These are phyloP conservation scores for Podila verticillata DNA, from an alignment of 192 early-diverging fungal species.

Conservation along the genomic window DNA sequence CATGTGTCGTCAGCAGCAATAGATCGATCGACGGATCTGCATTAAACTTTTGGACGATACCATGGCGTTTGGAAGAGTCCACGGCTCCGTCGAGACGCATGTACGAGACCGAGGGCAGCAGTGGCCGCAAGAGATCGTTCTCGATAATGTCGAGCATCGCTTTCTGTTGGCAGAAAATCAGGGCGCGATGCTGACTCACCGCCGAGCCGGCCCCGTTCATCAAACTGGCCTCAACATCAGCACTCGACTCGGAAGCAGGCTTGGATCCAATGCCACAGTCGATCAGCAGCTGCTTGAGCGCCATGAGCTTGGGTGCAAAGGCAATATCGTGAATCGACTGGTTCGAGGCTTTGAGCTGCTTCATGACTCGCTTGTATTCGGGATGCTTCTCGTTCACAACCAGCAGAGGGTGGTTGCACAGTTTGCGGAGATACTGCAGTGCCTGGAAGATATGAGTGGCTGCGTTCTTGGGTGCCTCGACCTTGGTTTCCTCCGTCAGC, in stretches of 20 bases:
- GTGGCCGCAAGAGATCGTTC: constrained; percentile 81
- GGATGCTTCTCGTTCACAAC: constrained; percentile 93
- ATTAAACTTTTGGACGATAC: constrained; percentile 95
- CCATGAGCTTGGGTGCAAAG: constrained; percentile 92
- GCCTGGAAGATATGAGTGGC: constrained; percentile 97
- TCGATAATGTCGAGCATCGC: constrained; percentile 98
- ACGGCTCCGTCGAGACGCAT: constrained; percentile 94
- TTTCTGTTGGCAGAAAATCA: constrained; percentile 97
- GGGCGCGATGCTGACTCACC: constrained; percentile 88
- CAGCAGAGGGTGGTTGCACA: constrained; percentile 95
- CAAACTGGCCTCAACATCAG: constrained; percentile 50
- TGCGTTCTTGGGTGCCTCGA: constrained; percentile 19
- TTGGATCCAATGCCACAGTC: constrained; percentile 95
- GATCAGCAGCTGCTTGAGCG: constrained; percentile 88
- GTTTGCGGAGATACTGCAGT: constrained; percentile 92
- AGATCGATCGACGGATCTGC: constrained; percentile 95
- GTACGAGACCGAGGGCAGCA: constrained; percentile 91
- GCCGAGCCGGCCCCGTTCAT: constrained; percentile 52
- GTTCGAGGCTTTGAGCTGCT: constrained; percentile 63
- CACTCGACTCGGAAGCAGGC: constrained; percentile 60
- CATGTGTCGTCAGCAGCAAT: constrained; percentile 93
- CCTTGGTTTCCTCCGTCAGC: constrained; percentile 56
- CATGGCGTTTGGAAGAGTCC: constrained; percentile 84
- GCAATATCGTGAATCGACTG: constrained; percentile 73
- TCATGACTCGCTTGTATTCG: constrained; percentile 75